These are phyloP conservation scores for Micractinium conductrix DNA, from an alignment of 139 green algal species.

Conservation along the genomic window DNA sequence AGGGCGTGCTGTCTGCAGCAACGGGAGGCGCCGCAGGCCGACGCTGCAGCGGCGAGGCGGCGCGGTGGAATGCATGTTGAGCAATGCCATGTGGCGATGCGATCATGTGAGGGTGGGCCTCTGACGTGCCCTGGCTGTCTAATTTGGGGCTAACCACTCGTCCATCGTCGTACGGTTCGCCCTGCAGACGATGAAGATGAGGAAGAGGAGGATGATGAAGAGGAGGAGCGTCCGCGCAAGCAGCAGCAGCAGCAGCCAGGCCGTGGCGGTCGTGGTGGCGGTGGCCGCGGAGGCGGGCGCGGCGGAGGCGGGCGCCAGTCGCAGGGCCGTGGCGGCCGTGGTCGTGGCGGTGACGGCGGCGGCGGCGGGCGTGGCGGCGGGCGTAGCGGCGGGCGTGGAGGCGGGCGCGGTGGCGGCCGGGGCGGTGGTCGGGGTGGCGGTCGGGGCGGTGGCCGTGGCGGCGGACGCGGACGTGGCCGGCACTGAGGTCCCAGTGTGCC, in stretches of 20 bases:
- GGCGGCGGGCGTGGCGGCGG: background rate
- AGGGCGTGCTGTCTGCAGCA: too few species aligned
- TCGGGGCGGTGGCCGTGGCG: background rate
- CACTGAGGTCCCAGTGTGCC: background rate
- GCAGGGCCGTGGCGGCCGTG: background rate
- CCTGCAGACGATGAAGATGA: conserved; percentile 15
- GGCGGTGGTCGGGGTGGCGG: background rate
- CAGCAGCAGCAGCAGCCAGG: background rate
- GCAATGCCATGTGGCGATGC: too few species aligned
- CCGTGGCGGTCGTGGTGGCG: background rate
- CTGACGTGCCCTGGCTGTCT: too few species aligned
- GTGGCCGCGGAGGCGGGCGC: background rate
- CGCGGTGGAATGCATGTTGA: too few species aligned
- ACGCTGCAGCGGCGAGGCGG: too few species aligned
- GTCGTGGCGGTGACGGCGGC: background rate
- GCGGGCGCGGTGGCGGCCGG: background rate
- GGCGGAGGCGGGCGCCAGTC: background rate
- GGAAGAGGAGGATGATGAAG: background rate
- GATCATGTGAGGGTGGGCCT: too few species aligned
- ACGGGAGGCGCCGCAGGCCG: too few species aligned
- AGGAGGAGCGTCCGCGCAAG: background rate
- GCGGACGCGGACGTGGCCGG: background rate
- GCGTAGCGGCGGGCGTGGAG: background rate
- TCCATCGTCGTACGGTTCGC: too few species aligned
- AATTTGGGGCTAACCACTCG: too few species aligned